Percentiles rank a stretch among this genome's conserved stretches.
Conservation (phyloP, 139 green algal species). For the Chlamydomonas schloesseri region DNA sequence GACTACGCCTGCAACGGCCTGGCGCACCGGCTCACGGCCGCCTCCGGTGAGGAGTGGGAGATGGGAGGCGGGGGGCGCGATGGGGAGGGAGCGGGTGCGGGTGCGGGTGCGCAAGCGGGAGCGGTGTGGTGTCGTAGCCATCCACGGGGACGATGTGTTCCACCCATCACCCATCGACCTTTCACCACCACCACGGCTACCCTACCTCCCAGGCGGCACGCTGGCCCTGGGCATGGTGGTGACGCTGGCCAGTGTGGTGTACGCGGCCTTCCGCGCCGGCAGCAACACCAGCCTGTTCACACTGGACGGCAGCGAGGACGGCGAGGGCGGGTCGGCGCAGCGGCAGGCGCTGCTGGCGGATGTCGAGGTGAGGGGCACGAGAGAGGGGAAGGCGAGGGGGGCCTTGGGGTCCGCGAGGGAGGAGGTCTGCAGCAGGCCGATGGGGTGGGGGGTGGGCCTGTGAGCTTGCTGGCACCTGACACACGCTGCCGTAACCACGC, state of each 20-base stretch:
- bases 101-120: no score
- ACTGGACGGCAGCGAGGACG: conserved; percentile 61
- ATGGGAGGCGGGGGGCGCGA: no score
- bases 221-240: conserved; percentile 87
- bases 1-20: conserved; percentile 95
- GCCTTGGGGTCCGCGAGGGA: no score
- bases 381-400: neutral
- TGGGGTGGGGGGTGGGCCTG: no score
- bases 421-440: no score
- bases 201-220: conserved; percentile 63
- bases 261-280: conserved; percentile 93
- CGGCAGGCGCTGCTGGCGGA: conserved; percentile 54
- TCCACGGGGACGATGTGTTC: no score
- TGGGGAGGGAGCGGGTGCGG: no score
- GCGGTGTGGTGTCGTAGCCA: no score
- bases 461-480: no score
- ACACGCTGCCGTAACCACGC: no score
- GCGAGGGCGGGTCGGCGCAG: conserved; percentile 24
- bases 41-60: conserved; percentile 52
- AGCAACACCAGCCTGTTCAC: conserved; percentile 83
- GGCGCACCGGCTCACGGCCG: conserved; percentile 76
- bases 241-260: conserved; percentile 92
- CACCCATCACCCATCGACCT: no score
- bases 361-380: conserved; percentile 48
- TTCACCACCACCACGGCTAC: no score